Percentiles rank a stretch among this genome's conserved stretches.
These are phyloP conservation scores for Nicotiana tomentosiformis DNA, from an alignment of 257 asterid species.

Conservation along the genomic window DNA sequence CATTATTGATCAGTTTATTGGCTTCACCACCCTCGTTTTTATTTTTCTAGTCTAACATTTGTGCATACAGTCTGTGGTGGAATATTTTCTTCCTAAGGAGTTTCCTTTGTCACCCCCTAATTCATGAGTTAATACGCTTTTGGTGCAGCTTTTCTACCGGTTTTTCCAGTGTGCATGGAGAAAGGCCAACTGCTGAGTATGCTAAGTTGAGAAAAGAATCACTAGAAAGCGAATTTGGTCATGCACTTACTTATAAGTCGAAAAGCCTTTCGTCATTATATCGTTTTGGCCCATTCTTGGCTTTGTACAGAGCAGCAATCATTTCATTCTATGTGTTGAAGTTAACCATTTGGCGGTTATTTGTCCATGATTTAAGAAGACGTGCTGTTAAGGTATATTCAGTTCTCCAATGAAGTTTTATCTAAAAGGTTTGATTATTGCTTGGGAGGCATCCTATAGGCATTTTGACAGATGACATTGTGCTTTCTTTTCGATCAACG, in stretches of 20 bases:
- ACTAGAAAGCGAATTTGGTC: constrained; percentile 77
- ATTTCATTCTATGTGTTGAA: constrained; percentile 78
- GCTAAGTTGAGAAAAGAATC: constrained; percentile 89
- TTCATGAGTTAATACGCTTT: neutral
- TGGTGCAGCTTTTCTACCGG: constrained; percentile 69
- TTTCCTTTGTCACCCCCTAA: neutral
- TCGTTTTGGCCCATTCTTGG: constrained; percentile 83
- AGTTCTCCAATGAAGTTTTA: neutral
- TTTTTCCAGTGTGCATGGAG: constrained; percentile 92
- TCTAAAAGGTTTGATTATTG: neutral
- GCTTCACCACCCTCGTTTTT: neutral
- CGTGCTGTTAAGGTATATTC: constrained; percentile 75
- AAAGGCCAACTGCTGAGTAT: constrained; percentile 89
- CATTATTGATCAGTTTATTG: neutral
- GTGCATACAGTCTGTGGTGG: neutral
- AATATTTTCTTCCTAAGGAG: neutral
- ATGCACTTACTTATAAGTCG: constrained; percentile 41
- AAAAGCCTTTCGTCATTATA: constrained; percentile 50
- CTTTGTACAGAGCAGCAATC: constrained; percentile 83
- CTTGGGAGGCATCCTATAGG: neutral
- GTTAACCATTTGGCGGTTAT: constrained; percentile 69
- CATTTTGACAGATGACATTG: neutral
- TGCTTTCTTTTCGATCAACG: neutral
- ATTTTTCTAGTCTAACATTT: neutral
- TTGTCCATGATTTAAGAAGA: constrained; percentile 63